A percentile compares a stretch with the other conserved stretches of the same genome.
Conservation (phyloP, 2,329 filamentous ascomycete genomes). For the Colletotrichum orchidophilum region DNA sequence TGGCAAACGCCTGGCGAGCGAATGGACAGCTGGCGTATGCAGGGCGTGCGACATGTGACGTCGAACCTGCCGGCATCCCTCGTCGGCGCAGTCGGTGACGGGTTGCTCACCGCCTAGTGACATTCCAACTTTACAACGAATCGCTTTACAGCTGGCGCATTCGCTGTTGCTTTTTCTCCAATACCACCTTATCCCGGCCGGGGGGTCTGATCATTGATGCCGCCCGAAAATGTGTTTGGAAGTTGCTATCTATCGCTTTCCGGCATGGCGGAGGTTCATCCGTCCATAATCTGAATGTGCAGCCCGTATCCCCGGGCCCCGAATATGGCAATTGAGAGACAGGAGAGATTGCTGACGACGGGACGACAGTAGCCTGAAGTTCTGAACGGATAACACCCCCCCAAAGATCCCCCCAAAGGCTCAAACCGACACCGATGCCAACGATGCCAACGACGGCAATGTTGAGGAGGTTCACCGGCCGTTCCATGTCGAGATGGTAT, state of each 20-base stretch:
- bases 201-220: neutral
- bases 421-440: neutral
- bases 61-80: slow-evolving; percentile 21
- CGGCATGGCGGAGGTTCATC: neutral
- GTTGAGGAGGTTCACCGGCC: neutral
- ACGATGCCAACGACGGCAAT: neutral
- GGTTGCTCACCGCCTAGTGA: slow-evolving; percentile 30
- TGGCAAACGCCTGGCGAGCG: neutral
- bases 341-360: slow-evolving; percentile 22
- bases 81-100: slow-evolving; percentile 26
- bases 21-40: slow-evolving; percentile 7
- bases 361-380: neutral
- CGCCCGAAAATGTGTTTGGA: neutral
- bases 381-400: slow-evolving; percentile 1
- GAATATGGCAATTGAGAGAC: neutral
- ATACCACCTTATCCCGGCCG: slow-evolving; percentile 15
- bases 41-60: slow-evolving; percentile 28
- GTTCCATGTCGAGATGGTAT: neutral
- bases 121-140: slow-evolving; percentile 9
- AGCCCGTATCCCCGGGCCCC: neutral
- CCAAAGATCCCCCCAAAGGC: neutral
- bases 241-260: neutral
- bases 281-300: neutral
- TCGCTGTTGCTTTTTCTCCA: neutral
- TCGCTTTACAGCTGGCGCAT: neutral